phyloP scores from a whole-genome alignment of 208 protist genomes.

The Crithidia thermophila region DNA sequence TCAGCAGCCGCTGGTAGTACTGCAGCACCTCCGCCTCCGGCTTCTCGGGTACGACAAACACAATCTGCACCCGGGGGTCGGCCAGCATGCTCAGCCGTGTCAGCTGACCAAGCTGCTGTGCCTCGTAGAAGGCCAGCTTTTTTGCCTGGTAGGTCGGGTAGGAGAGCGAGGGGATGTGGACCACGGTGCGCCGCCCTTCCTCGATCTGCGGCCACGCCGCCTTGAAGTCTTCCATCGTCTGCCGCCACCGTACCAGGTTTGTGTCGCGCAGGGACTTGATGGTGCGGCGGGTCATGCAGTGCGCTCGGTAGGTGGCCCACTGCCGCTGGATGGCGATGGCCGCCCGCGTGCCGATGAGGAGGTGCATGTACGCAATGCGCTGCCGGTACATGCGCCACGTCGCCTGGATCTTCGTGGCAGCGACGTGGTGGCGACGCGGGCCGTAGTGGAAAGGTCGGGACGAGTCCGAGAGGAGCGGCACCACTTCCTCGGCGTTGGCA shows the following conservation, averaged over 20 bases:
- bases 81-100: slow-evolving; percentile 76
- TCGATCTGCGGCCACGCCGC: slow-evolving; percentile 68
- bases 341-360: slow-evolving; percentile 79
- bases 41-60: slow-evolving; percentile 79
- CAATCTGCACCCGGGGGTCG: slow-evolving; percentile 82
- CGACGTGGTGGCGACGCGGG: slow-evolving; percentile 59
- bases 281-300: slow-evolving; percentile 67
- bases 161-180: slow-evolving; percentile 90
- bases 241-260: slow-evolving; percentile 63
- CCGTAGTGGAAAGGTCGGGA: slow-evolving; percentile 68
- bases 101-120: slow-evolving; percentile 81
- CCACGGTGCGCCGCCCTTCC: slow-evolving; percentile 56
- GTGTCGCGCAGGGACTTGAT: slow-evolving; percentile 67
- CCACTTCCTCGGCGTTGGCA: slow-evolving; percentile 82
- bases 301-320: slow-evolving; percentile 80
- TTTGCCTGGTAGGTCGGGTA: slow-evolving; percentile 78
- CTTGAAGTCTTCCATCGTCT: slow-evolving; percentile 87
- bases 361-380: slow-evolving; percentile 77
- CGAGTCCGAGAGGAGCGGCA: slow-evolving; percentile 55
- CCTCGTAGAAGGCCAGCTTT: slow-evolving; percentile 80
- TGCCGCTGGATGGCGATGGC: slow-evolving; percentile 84
- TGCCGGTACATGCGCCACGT: slow-evolving; percentile 89
- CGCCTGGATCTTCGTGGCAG: slow-evolving; percentile 89
- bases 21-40: slow-evolving; percentile 77
- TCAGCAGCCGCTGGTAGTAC: slow-evolving; percentile 84